Evolutionary conservation across 106 monocot genomes (phyloP), one percentile per base, ranked within the genome.

Genomic region (Hemerocallis citrina): DNA sequence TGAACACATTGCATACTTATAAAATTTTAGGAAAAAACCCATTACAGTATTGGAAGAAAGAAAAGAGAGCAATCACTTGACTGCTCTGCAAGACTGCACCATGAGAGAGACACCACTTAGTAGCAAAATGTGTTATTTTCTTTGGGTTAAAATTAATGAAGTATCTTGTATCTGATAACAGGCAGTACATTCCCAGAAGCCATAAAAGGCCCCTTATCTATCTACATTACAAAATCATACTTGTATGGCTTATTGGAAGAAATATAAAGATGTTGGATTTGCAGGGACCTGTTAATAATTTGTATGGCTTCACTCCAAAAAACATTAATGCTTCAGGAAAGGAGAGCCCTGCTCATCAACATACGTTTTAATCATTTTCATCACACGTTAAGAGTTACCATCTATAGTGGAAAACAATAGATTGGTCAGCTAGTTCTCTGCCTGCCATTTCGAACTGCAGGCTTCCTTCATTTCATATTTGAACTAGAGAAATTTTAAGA

Each of bases 211-310:
- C 23, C n/a, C 19, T 12, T 23, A n/a, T 40, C 23, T n/a, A n/a
- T n/a, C n/a, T n/a, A n/a, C n/a, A n/a, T n/a, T n/a, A 40, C 59
- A 60, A 60, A 60, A 60, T 39, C 39, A 4, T 33, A n/a, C n/a
- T n/a, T n/a, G n/a, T n/a, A n/a, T n/a, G 59, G 40, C 37, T 60
- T 37, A 60, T 40, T 39, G 38, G 39, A 40, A 40, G 36, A 60
- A 60, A 20, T 60, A 6, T 14, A 39, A 60, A 40, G 40, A 60
- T 39, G 39, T 25, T 40, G 59, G 36, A 37, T 54, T 54, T 32
- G 54, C 54, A 54, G 29, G 54, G 31, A 31, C 31, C 14, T 31
- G 32, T 32, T 16, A 6, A 7, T 54, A 1, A 5, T 11, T 6
- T 11, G 5, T 38, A 6, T 38, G 7, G 7, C 11, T 38, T 38